phyloP scores from a whole-genome alignment of 2,329 filamentous ascomycete genomes.

The Macrophomina phaseolina region DNA sequence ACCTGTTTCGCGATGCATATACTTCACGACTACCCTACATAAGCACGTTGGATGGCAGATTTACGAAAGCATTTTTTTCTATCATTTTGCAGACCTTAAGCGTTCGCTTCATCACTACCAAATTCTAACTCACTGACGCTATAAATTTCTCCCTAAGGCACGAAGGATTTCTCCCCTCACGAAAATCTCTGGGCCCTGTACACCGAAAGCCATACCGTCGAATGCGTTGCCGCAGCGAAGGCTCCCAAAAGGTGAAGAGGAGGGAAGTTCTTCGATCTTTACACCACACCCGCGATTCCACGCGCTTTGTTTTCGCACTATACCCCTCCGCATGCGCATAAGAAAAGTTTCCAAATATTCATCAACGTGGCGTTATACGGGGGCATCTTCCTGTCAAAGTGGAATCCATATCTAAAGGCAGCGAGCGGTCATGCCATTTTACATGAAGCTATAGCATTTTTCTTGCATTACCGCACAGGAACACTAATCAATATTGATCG shows the following conservation, averaged over 20 bases:
- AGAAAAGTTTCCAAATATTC: not conserved
- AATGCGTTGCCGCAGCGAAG: conserved; percentile 8
- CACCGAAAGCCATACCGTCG: conserved; percentile 11
- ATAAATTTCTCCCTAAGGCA: not conserved
- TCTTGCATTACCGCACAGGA: too few relatives aligned
- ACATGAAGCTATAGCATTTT: too few relatives aligned
- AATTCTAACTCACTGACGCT: not conserved
- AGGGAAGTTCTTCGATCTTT: not conserved
- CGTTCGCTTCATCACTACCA: not conserved
- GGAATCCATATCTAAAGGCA: too few relatives aligned
- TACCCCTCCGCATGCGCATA: not conserved
- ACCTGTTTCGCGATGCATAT: conserved; percentile 1
- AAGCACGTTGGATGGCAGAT: not conserved
- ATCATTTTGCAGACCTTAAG: not conserved
- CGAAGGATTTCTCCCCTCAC: conserved; percentile 4
- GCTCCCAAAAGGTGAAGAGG: not conserved
- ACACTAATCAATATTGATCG: too few relatives aligned
- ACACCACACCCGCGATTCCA: not conserved
- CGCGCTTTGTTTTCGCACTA: not conserved
- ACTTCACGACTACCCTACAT: not conserved
- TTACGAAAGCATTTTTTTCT: not conserved
- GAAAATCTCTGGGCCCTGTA: conserved; percentile 17
- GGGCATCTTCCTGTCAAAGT: not conserved
- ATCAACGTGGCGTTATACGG: not conserved
- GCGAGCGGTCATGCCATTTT: too few relatives aligned